A percentile compares a stretch with the other conserved stretches of the same genome.
These are phyloP conservation scores for Naematelia aurantialba DNA, from an alignment of 768 basidiomycete genomes.

Conservation along the genomic window DNA sequence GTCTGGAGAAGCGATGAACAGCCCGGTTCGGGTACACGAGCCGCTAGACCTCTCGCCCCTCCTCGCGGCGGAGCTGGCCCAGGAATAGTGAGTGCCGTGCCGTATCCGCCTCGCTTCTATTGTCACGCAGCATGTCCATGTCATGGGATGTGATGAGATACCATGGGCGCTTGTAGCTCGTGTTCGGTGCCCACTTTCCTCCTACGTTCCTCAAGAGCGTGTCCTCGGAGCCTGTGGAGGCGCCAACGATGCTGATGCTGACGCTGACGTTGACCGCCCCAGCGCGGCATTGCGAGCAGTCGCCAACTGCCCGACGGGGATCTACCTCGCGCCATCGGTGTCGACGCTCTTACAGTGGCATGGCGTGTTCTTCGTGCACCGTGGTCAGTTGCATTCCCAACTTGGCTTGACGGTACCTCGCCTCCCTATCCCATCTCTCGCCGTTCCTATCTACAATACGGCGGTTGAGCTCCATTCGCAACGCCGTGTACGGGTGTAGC, in stretches of 20 bases:
- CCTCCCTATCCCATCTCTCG: no score
- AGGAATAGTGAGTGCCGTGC: slow-evolving; percentile 35
- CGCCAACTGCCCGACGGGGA: slow-evolving; percentile 32
- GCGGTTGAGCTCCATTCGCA: no score
- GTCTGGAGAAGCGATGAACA: no score
- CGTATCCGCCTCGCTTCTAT: no score
- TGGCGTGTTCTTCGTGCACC: slow-evolving; percentile 41
- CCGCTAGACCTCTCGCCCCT: slow-evolving; percentile 21
- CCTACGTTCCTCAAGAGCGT: no score
- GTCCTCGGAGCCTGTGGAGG: no score
- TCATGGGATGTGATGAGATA: neutral
- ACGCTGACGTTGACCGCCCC: neutral
- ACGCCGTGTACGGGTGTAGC: no score
- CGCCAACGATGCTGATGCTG: no score
- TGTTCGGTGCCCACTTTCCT: neutral
- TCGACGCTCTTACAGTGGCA: slow-evolving; percentile 29
- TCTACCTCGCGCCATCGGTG: slow-evolving; percentile 34
- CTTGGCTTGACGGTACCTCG: no score
- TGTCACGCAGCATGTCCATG: neutral
- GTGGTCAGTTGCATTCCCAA: slow-evolving; percentile 21
- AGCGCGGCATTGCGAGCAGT: slow-evolving; percentile 31
- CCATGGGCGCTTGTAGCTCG: neutral
- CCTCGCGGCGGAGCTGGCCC: slow-evolving; percentile 21
- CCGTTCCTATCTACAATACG: neutral
- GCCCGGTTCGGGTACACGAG: no score